phyloP scores from a whole-genome alignment of 2,329 filamentous ascomycete species.

The Uncinocarpus reesii region DNA sequence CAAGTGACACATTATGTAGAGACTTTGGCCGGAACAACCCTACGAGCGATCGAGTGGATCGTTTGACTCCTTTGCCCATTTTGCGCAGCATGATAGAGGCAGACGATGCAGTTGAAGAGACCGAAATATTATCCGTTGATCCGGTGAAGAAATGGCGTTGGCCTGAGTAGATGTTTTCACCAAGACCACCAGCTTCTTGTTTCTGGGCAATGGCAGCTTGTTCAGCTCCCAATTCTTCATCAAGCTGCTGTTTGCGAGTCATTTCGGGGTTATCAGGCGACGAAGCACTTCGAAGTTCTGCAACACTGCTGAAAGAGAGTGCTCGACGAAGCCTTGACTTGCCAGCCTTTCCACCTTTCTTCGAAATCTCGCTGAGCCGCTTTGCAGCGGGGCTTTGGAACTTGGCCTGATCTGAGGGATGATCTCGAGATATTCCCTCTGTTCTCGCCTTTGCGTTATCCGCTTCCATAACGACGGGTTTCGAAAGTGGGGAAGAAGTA shows the following conservation, averaged over 20 bases:
- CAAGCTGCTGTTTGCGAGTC: conserved; percentile 55
- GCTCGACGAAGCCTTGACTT: conserved; percentile 81
- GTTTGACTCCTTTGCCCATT: conserved; percentile 98
- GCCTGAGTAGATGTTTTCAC: conserved; percentile 85
- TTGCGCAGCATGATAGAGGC: conserved; percentile 60
- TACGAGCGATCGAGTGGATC: conserved; percentile 77
- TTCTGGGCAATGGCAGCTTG: conserved; percentile 83
- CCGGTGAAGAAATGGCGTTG: conserved; percentile 73
- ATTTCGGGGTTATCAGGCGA: conserved; percentile 49
- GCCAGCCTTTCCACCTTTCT: conserved; percentile 70
- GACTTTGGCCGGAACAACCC: conserved; percentile 94
- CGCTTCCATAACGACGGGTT: conserved; percentile 54
- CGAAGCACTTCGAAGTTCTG: conserved; percentile 70
- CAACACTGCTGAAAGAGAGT: conserved; percentile 92
- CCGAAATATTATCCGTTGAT: conserved; percentile 78
- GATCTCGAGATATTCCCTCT: conserved; percentile 31
- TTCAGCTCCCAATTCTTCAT: conserved; percentile 71
- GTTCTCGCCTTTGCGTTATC: conserved; percentile 35
- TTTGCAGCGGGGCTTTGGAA: conserved; percentile 61
- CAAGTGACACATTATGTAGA: conserved; percentile 64
- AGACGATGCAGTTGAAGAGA: conserved; percentile 41
- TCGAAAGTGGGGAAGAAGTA: conserved; percentile 62
- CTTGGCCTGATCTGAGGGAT: conserved; percentile 24
- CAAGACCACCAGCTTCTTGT: conserved; percentile 85
- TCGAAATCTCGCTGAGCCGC: conserved; percentile 76